Conservation (phyloP, 2,329 filamentous ascomycete species). For the Fusarium agapanthi region DNA sequence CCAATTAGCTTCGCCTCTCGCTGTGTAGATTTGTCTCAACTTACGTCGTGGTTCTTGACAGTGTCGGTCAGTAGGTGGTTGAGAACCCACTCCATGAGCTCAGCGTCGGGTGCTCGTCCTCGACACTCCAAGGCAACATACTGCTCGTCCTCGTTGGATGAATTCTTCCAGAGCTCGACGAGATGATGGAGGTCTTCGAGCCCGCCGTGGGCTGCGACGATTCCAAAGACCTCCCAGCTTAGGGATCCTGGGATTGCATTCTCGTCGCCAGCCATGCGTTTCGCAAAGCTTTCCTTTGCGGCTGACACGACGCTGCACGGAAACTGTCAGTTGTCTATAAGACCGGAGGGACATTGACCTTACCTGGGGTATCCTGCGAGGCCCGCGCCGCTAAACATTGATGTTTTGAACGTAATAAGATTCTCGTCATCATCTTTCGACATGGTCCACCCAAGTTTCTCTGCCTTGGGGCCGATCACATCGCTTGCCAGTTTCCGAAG, state of each 20-base stretch:
- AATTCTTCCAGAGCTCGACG: not conserved
- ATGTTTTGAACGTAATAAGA: not conserved
- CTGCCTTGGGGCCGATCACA: rapidly evolving
- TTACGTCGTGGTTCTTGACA: not conserved
- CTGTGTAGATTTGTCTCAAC: rapidly evolving
- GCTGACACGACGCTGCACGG: not conserved
- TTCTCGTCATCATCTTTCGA: not conserved
- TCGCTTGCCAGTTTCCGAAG: not conserved
- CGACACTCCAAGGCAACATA: not conserved
- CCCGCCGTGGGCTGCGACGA: not conserved
- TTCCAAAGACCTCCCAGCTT: not conserved
- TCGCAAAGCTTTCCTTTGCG: not conserved
- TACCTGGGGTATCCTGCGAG: not conserved
- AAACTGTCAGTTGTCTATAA: not conserved
- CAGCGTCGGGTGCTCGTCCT: not conserved
- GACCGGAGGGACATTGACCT: rapidly evolving
- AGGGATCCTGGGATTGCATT: not conserved
- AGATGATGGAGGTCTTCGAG: not conserved
- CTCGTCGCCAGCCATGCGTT: not conserved
- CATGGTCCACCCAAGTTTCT: not conserved
- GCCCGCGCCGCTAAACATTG: not conserved
- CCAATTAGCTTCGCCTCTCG: not conserved
- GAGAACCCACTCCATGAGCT: not conserved
- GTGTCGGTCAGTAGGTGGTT: not conserved
- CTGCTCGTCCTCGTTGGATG: not conserved